Evolutionary conservation across 2,329 filamentous ascomycete genomes (phyloP), one percentile per base, ranked within the genome.

Genomic region (Fusarium veterinarium): DNA sequence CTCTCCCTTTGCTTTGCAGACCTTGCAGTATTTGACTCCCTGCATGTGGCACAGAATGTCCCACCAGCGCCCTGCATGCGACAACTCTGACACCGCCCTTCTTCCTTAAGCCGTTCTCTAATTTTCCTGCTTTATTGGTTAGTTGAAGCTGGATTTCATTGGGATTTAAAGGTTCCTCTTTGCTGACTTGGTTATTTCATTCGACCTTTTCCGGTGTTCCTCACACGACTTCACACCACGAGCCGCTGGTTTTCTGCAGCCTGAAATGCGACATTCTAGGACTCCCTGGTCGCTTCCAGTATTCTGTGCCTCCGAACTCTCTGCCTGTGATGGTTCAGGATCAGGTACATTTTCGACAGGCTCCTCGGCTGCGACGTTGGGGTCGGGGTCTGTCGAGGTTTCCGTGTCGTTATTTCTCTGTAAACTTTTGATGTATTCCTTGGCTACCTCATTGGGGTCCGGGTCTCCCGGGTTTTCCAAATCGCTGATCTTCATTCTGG

Each of bases 191-290:
- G 8, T 12, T 1, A 6, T 7, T 10, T 20, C 6, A 8, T 25
- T 25, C 25, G 25, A 25, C 5, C 25, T 25, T 12, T 6, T 0
- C 37, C 6, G 37, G 37, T 19, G 20, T 20, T 4, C 6, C 19
- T 20, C 10, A 11, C 37, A 38, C 10, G 3, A 1, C 19, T 12
- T 4, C 2, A 1, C 5, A 20, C 8, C 19, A 12, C 10, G 19
- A 12, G 10, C 19, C 7, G 1, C 7, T 40, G 13, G 13, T 1
- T 5, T 9, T 9, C 1, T n/a, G 20, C 38, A 41, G 12, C 6
- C 1, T 40, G 6, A 25, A 25, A 25, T 25, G 25, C 25, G 25
- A 20, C 38, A 40, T 40, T 13, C 0, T 7, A 0, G 1, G 17
- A 10, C 12, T 9, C 8, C 20, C 20, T n/a, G 12, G 12, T 5